Evolutionary conservation across 495 filamentous ascomycete genomes (phyloP).

Genomic region (Rhypophila decipiens): DNA sequence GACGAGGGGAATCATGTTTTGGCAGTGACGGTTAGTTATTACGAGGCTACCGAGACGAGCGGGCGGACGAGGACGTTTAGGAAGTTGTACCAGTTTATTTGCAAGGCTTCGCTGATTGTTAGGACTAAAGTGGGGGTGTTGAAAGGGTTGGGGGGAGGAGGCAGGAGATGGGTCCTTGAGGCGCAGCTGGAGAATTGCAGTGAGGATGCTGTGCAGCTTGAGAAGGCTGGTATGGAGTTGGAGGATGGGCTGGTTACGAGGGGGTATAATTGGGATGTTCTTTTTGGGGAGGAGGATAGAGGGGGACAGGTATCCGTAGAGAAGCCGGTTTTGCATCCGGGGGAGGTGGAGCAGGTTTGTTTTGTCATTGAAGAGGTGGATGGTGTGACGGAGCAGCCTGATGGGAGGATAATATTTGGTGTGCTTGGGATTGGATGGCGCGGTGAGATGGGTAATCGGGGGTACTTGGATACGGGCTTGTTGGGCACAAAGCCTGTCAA

Average conservation of each 20-base stretch:
- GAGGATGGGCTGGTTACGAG: conserved; percentile 39
- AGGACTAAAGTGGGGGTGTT: conserved; percentile 76
- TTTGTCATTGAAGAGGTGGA: conserved; percentile 73
- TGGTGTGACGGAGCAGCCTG: conserved; percentile 34
- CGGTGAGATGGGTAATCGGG: conserved; percentile 81
- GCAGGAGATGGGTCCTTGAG: conserved; percentile 60
- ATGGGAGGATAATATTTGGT: conserved; percentile 64
- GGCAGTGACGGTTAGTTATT: conserved; percentile 91
- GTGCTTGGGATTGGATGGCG: conserved; percentile 84
- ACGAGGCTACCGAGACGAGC: conserved; percentile 55
- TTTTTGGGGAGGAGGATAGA: conserved; percentile 10
- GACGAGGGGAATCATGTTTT: conserved; percentile 92
- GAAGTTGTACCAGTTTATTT: conserved; percentile 95
- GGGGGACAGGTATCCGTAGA: conserved; percentile 18
- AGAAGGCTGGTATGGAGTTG: conserved; percentile 47
- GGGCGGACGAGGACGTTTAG: conserved; percentile 79
- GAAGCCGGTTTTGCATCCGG: conserved; percentile 67
- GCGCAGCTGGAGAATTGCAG: conserved; percentile 93
- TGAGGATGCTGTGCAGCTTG: conserved; percentile 57
- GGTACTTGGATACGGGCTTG: conserved; percentile 80
- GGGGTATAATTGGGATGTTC: conserved; percentile 46
- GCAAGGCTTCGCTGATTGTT: conserved; percentile 81
- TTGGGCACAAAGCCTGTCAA: conserved; percentile 46
- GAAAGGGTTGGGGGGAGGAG: conserved; percentile 10
- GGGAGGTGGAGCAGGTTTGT: conserved; percentile 86